Conservation (phyloP, 2,329 filamentous ascomycete genomes). For the Annulohypoxylon truncatum region DNA sequence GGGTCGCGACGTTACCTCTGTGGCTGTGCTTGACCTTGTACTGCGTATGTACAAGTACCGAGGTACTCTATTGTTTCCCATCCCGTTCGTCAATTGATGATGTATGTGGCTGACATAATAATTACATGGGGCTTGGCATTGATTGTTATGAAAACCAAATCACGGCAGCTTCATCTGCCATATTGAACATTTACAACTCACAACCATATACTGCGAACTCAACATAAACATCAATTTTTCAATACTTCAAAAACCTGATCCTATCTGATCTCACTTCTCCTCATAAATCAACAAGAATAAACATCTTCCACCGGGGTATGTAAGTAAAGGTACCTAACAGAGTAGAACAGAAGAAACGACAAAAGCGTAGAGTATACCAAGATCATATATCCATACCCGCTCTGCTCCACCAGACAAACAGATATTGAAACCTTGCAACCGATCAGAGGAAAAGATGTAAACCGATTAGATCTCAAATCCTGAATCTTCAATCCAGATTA, state of each 20-base stretch:
- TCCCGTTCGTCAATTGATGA: not conserved
- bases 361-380: not conserved
- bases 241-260: not conserved
- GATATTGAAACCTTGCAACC: not conserved
- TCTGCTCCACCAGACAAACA: not conserved
- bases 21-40: constrained; percentile 19
- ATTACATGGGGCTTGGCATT: constrained; percentile 1
- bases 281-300: not conserved
- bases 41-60: not conserved
- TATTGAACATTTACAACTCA: too few species aligned
- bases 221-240: not conserved
- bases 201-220: too few species aligned
- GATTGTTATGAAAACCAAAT: not conserved
- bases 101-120: constrained; percentile 9
- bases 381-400: constrained; percentile 4
- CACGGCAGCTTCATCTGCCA: too few species aligned
- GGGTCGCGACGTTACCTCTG: constrained; percentile 14
- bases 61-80: not conserved
- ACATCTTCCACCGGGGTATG: constrained; percentile 24
- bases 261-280: not conserved
- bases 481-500: not conserved
- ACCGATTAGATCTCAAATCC: not conserved
- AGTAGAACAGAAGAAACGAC: constrained; percentile 8
- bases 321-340: constrained; percentile 4
- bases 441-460: not conserved